A percentile compares a stretch with the other conserved stretches of the same genome.
Evolutionary conservation across 768 basidiomycete species (phyloP).

Genomic region (Lanmaoa rubissima): DNA sequence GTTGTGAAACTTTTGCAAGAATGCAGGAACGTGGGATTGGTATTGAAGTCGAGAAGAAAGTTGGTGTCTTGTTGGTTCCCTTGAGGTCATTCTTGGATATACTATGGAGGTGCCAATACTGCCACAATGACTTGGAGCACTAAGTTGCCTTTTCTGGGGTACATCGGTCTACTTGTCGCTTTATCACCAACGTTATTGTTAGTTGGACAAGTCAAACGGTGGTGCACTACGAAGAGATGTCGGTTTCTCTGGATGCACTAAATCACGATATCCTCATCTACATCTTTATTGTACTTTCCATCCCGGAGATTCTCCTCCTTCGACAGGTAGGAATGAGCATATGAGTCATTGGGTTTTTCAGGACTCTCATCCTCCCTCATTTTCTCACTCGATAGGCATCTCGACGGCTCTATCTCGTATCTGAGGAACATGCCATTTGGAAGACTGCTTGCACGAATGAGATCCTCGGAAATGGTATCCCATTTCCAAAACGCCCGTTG

Average conservation of each 20-base stretch:
- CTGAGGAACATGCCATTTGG: slow-evolving; percentile 56
- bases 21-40: slow-evolving; percentile 56
- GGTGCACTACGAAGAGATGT: slow-evolving; percentile 12
- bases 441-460: slow-evolving; percentile 44
- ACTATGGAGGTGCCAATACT: too few species aligned
- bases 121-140: too few species aligned
- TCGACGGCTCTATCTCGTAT: slow-evolving; percentile 43
- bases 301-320: slow-evolving; percentile 42
- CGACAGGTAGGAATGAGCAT: slow-evolving; percentile 38
- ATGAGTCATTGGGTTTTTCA: neutral
- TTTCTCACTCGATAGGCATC: slow-evolving; percentile 42
- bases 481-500: slow-evolving; percentile 45
- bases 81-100: slow-evolving; percentile 35
- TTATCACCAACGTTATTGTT: neutral
- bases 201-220: neutral
- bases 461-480: slow-evolving; percentile 46
- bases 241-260: slow-evolving; percentile 22
- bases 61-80: slow-evolving; percentile 69
- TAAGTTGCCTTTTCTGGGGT: slow-evolving; percentile 16
- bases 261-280: slow-evolving; percentile 40
- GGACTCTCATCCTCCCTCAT: neutral
- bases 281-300: slow-evolving; percentile 35
- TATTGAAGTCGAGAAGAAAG: slow-evolving; percentile 71
- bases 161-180: neutral
- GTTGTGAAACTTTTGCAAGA: slow-evolving; percentile 65